These are phyloP conservation scores for Cercospora sojina DNA, from an alignment of 2,329 filamentous ascomycete species.

Conservation along the genomic window DNA sequence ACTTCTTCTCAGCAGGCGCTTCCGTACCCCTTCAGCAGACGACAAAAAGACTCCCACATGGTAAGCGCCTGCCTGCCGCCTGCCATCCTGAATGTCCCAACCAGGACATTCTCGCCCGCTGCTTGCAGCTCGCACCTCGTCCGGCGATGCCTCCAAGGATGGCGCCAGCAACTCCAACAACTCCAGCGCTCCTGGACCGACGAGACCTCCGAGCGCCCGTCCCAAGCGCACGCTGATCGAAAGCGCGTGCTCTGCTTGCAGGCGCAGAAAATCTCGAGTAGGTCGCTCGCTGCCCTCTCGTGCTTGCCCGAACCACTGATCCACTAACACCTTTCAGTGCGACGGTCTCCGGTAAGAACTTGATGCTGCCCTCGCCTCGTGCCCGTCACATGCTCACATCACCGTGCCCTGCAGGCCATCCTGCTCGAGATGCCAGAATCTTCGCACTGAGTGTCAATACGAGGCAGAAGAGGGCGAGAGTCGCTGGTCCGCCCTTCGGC, in stretches of 20 bases:
- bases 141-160: conserved; percentile 26
- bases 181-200: conserved; percentile 18
- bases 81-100: conserved; percentile 25
- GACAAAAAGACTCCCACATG: conserved; percentile 3
- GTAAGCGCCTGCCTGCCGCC: conserved; percentile 7
- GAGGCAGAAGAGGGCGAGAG: conserved; percentile 39
- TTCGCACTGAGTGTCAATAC: conserved; percentile 36
- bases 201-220: conserved; percentile 20
- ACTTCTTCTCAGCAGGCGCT: neutral
- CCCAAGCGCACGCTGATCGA: conserved; percentile 33
- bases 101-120: conserved; percentile 23
- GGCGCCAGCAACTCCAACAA: conserved; percentile 6
- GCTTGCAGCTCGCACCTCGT: conserved; percentile 26
- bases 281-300: conserved; percentile 9
- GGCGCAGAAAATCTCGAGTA: conserved; percentile 32
- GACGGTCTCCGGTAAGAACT: conserved; percentile 31
- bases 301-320: conserved; percentile 12
- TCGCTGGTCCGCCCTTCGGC: conserved; percentile 37
- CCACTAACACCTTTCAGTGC: conserved; percentile 21
- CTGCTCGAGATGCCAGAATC: conserved; percentile 34
- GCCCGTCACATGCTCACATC: conserved; percentile 10
- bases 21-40: neutral
- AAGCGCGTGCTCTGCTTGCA: conserved; percentile 34
- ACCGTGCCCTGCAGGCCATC: conserved; percentile 27
- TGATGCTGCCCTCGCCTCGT: neutral